Evolutionary conservation across 345 rosid species (phyloP).

Genomic region (Sisymbrium irio): DNA sequence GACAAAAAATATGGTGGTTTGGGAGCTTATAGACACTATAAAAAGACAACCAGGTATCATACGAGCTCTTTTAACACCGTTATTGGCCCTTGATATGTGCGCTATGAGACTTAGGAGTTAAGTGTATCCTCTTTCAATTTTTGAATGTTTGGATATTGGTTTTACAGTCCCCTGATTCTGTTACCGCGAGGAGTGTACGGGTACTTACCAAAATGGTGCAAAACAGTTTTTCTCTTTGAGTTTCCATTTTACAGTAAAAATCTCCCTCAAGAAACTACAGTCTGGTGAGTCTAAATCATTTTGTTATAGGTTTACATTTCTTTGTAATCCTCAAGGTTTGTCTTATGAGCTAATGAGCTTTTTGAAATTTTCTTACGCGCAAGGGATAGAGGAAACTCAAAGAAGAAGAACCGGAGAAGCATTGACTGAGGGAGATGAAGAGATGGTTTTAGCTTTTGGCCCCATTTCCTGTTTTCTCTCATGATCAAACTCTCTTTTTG

Average conservation of each 20-base stretch:
- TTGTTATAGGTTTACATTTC: background rate
- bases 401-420: slow-evolving; percentile 14
- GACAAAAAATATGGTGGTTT: slow-evolving; percentile 72
- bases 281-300: slow-evolving; percentile 53
- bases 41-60: slow-evolving; percentile 67
- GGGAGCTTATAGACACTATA: slow-evolving; percentile 65
- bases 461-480: background rate
- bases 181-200: slow-evolving; percentile 63
- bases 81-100: background rate
- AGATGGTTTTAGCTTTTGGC: background rate
- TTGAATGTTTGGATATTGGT: slow-evolving; percentile 19
- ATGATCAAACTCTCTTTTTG: slow-evolving; percentile 19
- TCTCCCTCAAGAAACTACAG: slow-evolving; percentile 56
- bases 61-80: background rate
- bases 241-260: slow-evolving; percentile 72
- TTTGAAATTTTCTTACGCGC: background rate
- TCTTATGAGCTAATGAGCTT: background rate
- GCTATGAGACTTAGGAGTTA: background rate
- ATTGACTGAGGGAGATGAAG: slow-evolving; percentile 28
- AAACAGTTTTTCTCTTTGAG: slow-evolving; percentile 59
- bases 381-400: slow-evolving; percentile 32
- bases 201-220: slow-evolving; percentile 75
- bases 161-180: slow-evolving; percentile 79
- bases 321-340: background rate
- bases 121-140: background rate